Base-by-base conservation (phyloP, 148 eudicot genomes). In the Nepenthes mirabilis region DNA sequence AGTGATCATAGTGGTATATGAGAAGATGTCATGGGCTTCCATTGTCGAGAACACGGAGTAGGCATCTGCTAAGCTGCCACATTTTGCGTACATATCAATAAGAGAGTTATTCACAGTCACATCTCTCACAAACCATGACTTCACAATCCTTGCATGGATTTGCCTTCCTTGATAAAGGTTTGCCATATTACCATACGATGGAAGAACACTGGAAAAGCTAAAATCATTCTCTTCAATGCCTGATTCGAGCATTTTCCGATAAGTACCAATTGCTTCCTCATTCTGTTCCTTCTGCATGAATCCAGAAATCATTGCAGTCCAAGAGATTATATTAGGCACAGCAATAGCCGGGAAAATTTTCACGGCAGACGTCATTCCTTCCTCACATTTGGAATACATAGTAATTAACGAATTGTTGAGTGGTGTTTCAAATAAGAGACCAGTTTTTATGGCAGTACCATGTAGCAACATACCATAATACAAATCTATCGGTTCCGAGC, bases 301-400 rank as follows among this genome's bases (percentile, higher is more conserved):
- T 65, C 77, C 80, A 43, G 80, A 14, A 33, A 77, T 55, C 45
- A 72, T 59, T 11, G 80, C 80, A 1, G 77, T 77, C 80, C 80
- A 77, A 34, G 80, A 72, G 43, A 77, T 67, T 49, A 77, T 59
- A 56, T 77, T 77, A 50, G 74, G 77, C 4, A 50, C 63, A 13
- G 43, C 55, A 55, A 58, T 66, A 52, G 43, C 68, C 2, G 11
- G 36, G 59, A 75, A 75, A 5, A 75, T 52, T 50, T 65, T 60
- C 66, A 10, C 36, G 2, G 75, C 72, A 49, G 72, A 76, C 10
- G 12, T 9, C 80, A 72, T 65, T 58, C 33, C 63, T 56, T 54
- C 59, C 47, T 72, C 80, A 61, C 80, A 77, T 59, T 59, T 77
- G 1, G 69, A 62, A 52, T 77, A 77, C 80, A 77, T 77, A 12